Evolutionary conservation across 108 stramenopile species (phyloP).

Genomic region (Phaeodactylum tricornutum): DNA sequence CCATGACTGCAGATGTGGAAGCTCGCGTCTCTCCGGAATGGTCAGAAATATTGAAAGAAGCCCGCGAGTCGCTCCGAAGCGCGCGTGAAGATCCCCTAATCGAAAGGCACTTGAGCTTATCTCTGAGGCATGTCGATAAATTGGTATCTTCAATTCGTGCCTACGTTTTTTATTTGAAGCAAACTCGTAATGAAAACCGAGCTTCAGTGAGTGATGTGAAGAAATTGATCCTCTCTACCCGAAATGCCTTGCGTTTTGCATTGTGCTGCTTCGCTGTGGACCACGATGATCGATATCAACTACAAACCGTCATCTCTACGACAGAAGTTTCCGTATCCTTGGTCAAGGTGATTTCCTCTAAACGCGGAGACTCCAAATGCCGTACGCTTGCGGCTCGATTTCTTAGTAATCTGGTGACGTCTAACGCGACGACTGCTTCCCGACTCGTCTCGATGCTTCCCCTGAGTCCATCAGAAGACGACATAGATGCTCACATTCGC

Average conservation of each 20-base stretch:
- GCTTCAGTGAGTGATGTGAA: too few species aligned
- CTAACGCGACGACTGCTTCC: constrained; percentile 30
- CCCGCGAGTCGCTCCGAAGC: too few species aligned
- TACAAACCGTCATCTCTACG: constrained; percentile 13
- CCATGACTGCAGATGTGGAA: too few species aligned
- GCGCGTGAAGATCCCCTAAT: too few species aligned
- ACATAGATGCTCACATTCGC: not conserved
- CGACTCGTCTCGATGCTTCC: not conserved
- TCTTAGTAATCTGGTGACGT: constrained; percentile 64
- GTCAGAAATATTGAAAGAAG: too few species aligned
- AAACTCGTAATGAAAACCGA: too few species aligned
- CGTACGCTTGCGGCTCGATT: constrained; percentile 43
- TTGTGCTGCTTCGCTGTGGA: constrained; percentile 18
- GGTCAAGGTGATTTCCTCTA: constrained; percentile 8
- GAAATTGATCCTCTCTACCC: constrained; percentile 16
- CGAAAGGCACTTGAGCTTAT: too few species aligned
- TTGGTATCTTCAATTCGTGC: too few species aligned
- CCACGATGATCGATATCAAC: constrained; percentile 7
- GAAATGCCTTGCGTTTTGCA: constrained; percentile 31
- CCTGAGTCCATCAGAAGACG: not conserved
- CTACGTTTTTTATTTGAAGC: too few species aligned
- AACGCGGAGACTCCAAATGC: constrained; percentile 26
- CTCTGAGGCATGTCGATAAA: too few species aligned
- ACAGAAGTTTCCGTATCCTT: constrained; percentile 4
- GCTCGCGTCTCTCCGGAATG: too few species aligned